Conservation (phyloP, 176 grass and related monocot species). For the Ananas comosus region DNA sequence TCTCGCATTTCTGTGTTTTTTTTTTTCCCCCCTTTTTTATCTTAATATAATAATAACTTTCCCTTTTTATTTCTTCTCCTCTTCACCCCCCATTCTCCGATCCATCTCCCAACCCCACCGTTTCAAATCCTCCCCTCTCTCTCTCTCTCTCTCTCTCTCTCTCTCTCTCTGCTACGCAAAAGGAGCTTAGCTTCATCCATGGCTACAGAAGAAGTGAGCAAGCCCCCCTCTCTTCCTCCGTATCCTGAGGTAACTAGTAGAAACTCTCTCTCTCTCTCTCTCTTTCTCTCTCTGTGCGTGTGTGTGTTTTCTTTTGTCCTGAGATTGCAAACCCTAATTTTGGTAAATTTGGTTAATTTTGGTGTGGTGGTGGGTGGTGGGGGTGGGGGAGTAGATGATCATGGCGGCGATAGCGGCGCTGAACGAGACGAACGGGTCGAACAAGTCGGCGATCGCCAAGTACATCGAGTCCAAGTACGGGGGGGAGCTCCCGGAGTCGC, state of each 20-base stretch:
- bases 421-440: constrained; percentile 32
- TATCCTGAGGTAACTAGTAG: constrained; percentile 48
- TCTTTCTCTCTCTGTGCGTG: not conserved
- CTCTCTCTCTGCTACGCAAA: not conserved
- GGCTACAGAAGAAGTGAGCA: constrained; percentile 29
- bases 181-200: constrained; percentile 23
- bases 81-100: constrained; percentile 4
- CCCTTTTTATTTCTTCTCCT: constrained; percentile 36
- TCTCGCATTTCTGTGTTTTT: no score
- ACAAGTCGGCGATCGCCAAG: constrained; percentile 54
- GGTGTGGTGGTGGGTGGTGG: not conserved
- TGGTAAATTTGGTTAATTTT: not conserved
- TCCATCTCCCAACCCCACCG: constrained; percentile 12
- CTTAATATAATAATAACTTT: not conserved
- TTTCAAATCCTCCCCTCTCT: constrained; percentile 21
- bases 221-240: constrained; percentile 31
- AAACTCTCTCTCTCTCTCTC: not conserved
- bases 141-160: not conserved
- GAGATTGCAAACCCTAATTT: no score
- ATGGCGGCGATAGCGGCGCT: constrained; percentile 49
- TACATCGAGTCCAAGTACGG: constrained; percentile 53
- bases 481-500: constrained; percentile 25
- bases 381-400: constrained; percentile 49
- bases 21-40: no score
- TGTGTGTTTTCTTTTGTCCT: not conserved